Evolutionary conservation across 257 asterid genomes (phyloP).

Genomic region (Lycium ferocissimum): DNA sequence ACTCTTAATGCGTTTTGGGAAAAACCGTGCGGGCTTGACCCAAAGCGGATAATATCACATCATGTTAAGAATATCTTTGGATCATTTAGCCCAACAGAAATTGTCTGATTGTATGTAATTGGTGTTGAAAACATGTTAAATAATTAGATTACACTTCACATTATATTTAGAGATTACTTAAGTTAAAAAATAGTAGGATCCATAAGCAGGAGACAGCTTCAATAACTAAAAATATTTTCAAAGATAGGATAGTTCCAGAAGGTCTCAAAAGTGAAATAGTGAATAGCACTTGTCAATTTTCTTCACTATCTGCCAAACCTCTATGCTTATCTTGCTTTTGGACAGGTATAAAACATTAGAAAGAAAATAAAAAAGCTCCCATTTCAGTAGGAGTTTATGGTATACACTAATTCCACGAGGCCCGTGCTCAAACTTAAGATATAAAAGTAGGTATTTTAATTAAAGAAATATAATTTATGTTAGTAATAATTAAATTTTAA

Average conservation of each 20-base stretch:
- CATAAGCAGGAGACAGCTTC: background rate
- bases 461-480: too few species aligned
- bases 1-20: too few species aligned
- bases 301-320: slow-evolving; percentile 19
- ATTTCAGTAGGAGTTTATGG: background rate
- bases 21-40: too few species aligned
- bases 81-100: too few species aligned
- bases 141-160: background rate
- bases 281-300: slow-evolving; percentile 29
- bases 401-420: too few species aligned
- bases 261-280: background rate
- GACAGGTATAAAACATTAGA: slow-evolving; percentile 26
- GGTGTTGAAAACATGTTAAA: background rate
- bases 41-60: too few species aligned
- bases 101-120: background rate
- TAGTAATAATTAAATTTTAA: too few species aligned
- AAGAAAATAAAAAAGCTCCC: background rate
- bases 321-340: slow-evolving; percentile 29
- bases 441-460: too few species aligned
- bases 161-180: background rate
- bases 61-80: too few species aligned
- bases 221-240: background rate
- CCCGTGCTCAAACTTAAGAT: too few species aligned
- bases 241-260: background rate
- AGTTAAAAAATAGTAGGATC: background rate